Evolutionary conservation across 495 filamentous ascomycete genomes (phyloP), one percentile per base, ranked within the genome.

Genomic region (Clavariopsis aquatica): DNA sequence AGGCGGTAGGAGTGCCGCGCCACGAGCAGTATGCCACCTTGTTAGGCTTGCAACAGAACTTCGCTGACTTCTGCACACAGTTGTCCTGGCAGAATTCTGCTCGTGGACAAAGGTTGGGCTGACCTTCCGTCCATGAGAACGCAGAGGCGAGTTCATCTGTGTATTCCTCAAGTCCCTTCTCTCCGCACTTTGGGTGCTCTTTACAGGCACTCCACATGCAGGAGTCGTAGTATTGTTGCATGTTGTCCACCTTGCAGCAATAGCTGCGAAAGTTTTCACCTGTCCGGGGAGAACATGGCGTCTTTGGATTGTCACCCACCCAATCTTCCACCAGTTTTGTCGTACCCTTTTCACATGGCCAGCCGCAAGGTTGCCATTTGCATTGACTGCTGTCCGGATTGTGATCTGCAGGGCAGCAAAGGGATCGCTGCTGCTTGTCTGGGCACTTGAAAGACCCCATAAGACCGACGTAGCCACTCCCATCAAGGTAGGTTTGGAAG

Each of bases 391-490:
- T 9, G n/a, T 53, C 49, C 10, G 49, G 49, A 31, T 53, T 53
- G 24, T 53, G 49, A 28, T 53, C 49, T n/a, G 49, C 49, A 26
- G 49, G 49, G n/a, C 49, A 53, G 49, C 49, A 53, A 24, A 53
- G 49, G 3, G 49, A 53, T 5, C 20, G 19, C 27, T 53, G 49
- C 24, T 23, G 15, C 22, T 4, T 28, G 20, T 4, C 4, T 17
- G 49, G 49, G n/a, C 49, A 53, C 13, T 7, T 5, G 10, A 53
- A 24, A 10, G 15, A 26, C 3, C 24, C 20, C 6, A 8, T 9
- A 22, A 26, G 24, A 28, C n/a, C n/a, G n/a, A 22, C 7, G 8
- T 53, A 26, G 19, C 20, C 49, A 10, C 3, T 7, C 13, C 27
- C 22, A 9, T 28, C 6, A 22, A 28, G 20, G n/a, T 24, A 31